A percentile compares a stretch with the other conserved stretches of the same genome.
Evolutionary conservation across 2,329 filamentous ascomycete species (phyloP).

Genomic region (Aureobasidium leucospermi): DNA sequence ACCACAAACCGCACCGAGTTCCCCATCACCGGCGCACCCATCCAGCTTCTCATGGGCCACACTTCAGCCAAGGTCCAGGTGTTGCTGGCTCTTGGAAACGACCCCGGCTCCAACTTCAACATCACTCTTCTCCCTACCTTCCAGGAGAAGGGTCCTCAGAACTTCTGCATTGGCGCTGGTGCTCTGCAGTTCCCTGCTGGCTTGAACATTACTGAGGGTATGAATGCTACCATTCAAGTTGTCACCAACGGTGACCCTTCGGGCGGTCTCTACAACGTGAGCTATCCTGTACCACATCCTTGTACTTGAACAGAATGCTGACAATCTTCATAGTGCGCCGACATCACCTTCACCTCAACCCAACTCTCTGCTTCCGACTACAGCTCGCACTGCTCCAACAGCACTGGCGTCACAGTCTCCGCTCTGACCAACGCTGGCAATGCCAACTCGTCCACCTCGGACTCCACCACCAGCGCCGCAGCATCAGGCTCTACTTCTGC

Average conservation of each 20-base stretch:
- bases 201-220: constrained; percentile 50
- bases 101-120: constrained; percentile 58
- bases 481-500: constrained; percentile 10
- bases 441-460: constrained; percentile 13
- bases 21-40: constrained; percentile 42
- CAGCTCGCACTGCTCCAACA: constrained; percentile 50
- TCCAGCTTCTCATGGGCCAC: constrained; percentile 48
- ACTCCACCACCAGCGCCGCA: constrained; percentile 15
- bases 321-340: constrained; percentile 53
- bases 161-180: constrained; percentile 53
- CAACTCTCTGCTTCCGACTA: constrained; percentile 40
- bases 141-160: constrained; percentile 54
- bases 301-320: neutral
- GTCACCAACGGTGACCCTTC: constrained; percentile 54
- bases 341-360: constrained; percentile 57
- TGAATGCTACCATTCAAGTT: constrained; percentile 61
- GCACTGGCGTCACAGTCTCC: constrained; percentile 45
- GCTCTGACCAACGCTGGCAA: constrained; percentile 30
- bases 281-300: constrained; percentile 13
- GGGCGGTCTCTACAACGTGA: constrained; percentile 57
- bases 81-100: constrained; percentile 45
- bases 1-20: constrained; percentile 40
- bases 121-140: constrained; percentile 56
- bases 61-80: constrained; percentile 46
- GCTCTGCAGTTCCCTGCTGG: constrained; percentile 47